Base-by-base conservation (phyloP, 176 grass and related monocot species). In the Chrysopogon serrulatus region DNA sequence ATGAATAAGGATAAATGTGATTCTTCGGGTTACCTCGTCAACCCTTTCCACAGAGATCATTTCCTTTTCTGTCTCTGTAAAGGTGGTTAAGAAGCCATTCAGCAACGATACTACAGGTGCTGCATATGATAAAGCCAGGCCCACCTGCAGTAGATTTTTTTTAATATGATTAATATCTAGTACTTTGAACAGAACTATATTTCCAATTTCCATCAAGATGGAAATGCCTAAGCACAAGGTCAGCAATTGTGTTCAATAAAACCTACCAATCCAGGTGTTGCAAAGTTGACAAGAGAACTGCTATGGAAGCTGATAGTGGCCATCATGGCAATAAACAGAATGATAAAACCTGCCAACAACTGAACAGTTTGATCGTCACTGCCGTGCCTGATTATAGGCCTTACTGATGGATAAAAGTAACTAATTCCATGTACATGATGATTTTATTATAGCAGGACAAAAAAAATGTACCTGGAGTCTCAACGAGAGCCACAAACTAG, bases 21-120 rank as follows among this genome's bases (percentile, higher is more conserved):
- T 40, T 36, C 16, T 33, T 62, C 37, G 4, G 66, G 48, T 77
- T 88, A 98, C 93, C 96, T 98, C 96, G 17, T 81, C 76, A 78
- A 93, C 82, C 89, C 96, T 95, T 81, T 98, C 96, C 87, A 98
- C 82, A 77, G 93, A 91, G 62, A 98, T 89, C 96, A 95, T 93
- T 93, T 98, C 96, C 83, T 95, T 98, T 79, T 98, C 96, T 68
- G 93, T 98, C 67, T 98, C 96, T 31, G 96, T 98, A 76, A 98
- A 93, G 79, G 90, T 95, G 45, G 93, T 98, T 73, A 95, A 88
- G 77, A 95, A 93, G 40, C 90, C 89, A 85, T 94, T 98, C 67
- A 98, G 88, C 79, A 98, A 87, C 31, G 93, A 95, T 26, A 98
- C 92, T 74, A 98, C 87, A 66, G 92, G 96, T 70, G 92, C 89